These are phyloP conservation scores for Mucor lusitanicus DNA, from an alignment of 371 early-diverging fungal species.

Conservation along the genomic window DNA sequence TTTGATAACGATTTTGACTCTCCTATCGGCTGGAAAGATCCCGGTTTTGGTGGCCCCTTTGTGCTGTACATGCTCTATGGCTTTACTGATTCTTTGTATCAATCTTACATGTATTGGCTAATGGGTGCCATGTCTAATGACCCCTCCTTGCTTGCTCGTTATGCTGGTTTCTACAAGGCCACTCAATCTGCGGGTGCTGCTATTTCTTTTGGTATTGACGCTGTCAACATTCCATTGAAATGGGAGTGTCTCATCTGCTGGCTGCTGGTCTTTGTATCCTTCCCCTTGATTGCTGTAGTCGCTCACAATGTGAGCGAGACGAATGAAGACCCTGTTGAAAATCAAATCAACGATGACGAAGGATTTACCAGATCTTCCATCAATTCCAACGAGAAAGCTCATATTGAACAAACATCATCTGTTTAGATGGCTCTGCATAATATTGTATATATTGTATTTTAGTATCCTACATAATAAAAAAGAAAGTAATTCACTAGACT, in stretches of 20 bases:
- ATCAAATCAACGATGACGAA: neutral
- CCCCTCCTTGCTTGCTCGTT: constrained; percentile 64
- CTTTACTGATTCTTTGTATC: constrained; percentile 68
- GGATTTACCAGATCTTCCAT: neutral
- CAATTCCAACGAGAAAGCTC: neutral
- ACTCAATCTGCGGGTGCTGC: constrained; percentile 57
- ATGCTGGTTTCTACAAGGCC: constrained; percentile 76
- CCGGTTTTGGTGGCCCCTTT: constrained; percentile 56
- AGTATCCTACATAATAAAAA: neutral
- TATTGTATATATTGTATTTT: neutral
- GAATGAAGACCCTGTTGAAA: constrained; percentile 7
- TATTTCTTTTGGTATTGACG: constrained; percentile 41
- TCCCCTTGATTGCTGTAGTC: constrained; percentile 37
- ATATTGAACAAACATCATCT: neutral
- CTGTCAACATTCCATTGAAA: constrained; percentile 27
- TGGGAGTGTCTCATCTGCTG: constrained; percentile 46
- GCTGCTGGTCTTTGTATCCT: constrained; percentile 35
- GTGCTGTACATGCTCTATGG: constrained; percentile 70
- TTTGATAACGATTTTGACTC: constrained; percentile 36
- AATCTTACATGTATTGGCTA: constrained; percentile 75
- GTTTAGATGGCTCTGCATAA: neutral
- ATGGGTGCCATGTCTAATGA: constrained; percentile 82
- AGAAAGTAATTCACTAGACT: too few relatives aligned
- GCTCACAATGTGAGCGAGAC: constrained; percentile 32
- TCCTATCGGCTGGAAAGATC: constrained; percentile 29